Base-by-base conservation (phyloP, 768 basidiomycete genomes). In the Panus rudis region DNA sequence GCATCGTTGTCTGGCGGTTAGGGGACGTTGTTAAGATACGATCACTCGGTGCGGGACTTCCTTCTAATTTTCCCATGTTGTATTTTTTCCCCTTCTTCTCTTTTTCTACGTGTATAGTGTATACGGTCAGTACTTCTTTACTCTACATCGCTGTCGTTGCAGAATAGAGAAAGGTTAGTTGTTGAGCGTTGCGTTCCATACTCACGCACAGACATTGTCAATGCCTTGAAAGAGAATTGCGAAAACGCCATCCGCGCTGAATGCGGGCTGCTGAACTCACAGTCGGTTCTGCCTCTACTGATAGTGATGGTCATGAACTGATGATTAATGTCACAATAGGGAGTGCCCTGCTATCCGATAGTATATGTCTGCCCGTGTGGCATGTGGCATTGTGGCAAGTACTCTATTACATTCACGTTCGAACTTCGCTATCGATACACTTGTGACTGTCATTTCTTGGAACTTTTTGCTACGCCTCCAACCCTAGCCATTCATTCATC, bases 401-500 rank as follows among this genome's bases (percentile, higher is more conserved):
- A n/a, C n/a, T n/a, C n/a, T n/a, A n/a, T n/a, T n/a, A n/a, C n/a
- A n/a, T n/a, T 10, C 10, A n/a, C n/a, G 28, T n/a, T 30, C n/a
- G 28, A 30, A 10, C n/a, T 30, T 30, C 28, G 10, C 10, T 30
- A 30, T 30, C 28, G 28, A 10, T 30, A 30, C 28, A 30, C 28
- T 30, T 10, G 10, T 30, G n/a, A n/a, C n/a, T 30, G 28, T n/a
- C 28, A 30, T 30, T 10, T 30, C 28, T 10, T 30, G n/a, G 10
- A 10, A 10, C 28, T 30, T 30, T 30, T n/a, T n/a, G n/a, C n/a
- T 42, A 33, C 16, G 37, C 19, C 16, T 32, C 11, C 6, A 43
- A 39, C 17, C 43, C 35, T 41, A 84, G 52, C 84, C 84, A 88
- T 4, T 41, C 60, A 53, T 79, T 79, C 65, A 86, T 68, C 51